Evolutionary conservation across 345 rosid genomes (phyloP), one percentile per base, ranked within the genome.

Genomic region (Bretschneidera sinensis): DNA sequence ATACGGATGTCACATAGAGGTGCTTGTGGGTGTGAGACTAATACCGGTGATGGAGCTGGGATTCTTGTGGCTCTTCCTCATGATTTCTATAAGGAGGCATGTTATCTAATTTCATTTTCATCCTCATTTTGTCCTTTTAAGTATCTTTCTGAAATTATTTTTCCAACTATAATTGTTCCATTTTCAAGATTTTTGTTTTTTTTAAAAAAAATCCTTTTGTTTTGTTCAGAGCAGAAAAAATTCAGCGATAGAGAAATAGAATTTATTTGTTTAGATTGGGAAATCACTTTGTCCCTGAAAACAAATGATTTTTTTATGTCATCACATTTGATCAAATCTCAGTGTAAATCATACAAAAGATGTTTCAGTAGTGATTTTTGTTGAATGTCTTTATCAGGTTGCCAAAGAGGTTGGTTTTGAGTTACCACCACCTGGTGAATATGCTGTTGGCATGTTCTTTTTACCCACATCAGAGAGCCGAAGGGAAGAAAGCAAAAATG

Each of bases 11-110:
- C 94, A 21, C 99, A 95, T 60, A 83, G 99, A 71, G 99, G 99
- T 9, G 99, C 99, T 56, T 95, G 99, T 71, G 99, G 99, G 0
- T 95, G 99, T 59, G 99, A 95, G 66, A 69, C 91, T 28, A 95
- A 95, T 67, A 95, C 99, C 16, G 99, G 99, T 5, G 99, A 95
- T 49, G 99, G 99, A 25, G 99, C 99, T 67, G 99, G 99, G 15
- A 85, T 95, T 74, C 94, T 95, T 18, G 92, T 91, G 18, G 92
- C 86, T 31, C 80, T 88, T 48, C 96, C 99, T 64, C 98, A 91
- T 48, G 79, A 76, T 15, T 95, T 86, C 77, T 95, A 76, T 61
- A 76, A 75, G 51, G 79, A 91, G 90, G 99, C 79, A 51, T 53
- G 48, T 58, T 54, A 39, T 11, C 9, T 51, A 18, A 4, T 28